These are phyloP conservation scores for Colletotrichum cereale DNA, from an alignment of 2,329 filamentous ascomycete genomes.

Conservation along the genomic window DNA sequence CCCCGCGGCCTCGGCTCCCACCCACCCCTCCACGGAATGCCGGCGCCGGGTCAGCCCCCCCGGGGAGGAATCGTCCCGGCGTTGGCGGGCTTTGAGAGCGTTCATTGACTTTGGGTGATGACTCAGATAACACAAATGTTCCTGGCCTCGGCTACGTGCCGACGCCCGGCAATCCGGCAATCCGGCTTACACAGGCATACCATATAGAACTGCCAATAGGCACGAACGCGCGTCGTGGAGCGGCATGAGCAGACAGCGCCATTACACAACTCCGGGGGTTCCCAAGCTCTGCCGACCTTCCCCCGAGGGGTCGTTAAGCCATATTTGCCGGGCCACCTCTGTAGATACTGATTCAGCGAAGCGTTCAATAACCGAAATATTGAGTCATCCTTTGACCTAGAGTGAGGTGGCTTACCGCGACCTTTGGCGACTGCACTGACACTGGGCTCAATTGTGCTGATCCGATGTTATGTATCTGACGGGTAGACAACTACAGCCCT, in stretches of 20 bases:
- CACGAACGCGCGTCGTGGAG: not conserved
- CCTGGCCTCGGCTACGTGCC: not conserved
- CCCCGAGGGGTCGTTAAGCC: not conserved
- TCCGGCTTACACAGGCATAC: no score
- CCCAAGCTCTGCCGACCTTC: not conserved
- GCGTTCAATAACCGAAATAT: not conserved
- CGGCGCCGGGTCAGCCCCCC: not conserved
- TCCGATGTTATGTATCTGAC: not conserved
- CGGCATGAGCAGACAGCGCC: not conserved
- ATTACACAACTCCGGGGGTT: not conserved
- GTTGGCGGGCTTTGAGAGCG: not conserved
- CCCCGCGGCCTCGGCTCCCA: not conserved
- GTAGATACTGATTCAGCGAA: not conserved
- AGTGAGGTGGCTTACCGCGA: not conserved
- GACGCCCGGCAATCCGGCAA: not conserved
- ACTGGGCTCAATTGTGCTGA: not conserved
- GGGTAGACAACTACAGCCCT: not conserved
- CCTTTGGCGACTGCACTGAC: not conserved
- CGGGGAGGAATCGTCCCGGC: no score
- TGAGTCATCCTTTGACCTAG: not conserved
- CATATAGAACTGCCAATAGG: not conserved
- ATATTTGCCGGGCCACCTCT: not conserved
- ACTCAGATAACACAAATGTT: not conserved
- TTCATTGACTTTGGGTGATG: not conserved
- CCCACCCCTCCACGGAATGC: not conserved